Base-by-base conservation (phyloP, 805 yeast species). In the Candida quercuum region DNA sequence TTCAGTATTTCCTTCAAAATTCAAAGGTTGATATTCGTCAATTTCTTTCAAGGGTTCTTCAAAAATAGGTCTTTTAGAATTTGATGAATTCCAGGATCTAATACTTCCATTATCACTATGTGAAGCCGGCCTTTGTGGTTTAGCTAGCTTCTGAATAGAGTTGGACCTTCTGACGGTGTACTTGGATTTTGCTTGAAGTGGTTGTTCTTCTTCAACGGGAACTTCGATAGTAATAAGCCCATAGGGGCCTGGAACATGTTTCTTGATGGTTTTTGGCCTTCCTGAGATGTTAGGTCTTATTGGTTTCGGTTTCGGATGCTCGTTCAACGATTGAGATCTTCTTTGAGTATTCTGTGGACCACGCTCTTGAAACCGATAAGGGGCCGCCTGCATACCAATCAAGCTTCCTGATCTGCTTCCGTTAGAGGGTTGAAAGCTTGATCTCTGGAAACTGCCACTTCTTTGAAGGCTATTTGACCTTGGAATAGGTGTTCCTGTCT, bases 141-240 rank as follows among this genome's bases (percentile, higher is more conserved):
- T 35, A 2, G 22, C 10, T 2, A 27, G 19, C 32, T 24, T 36
- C 3, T 41, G 28, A 12, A 38, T 21, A 2, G 43, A 40, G 18
- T 14, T 16, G 5, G 40, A 35, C 33, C 32, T 35, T 30, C 28
- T 32, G 17, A 35, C 21, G 5, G 31, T n/a, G 11, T 8, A 19
- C 22, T n/a, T 14, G 6, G 33, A 9, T 13, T 4, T 31, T 6
- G 25, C n/a, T 15, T 27, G 45, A 28, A 49, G 46, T 14, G 45
- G 52, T 8, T 42, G 43, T 16, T 42, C 48, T 29, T 51, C 56
- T 17, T 54, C 57, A 11, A 69, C 71, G 0, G 87, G 85, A 4
- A 83, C 88, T 47, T 83, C 89, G 5, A 83, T 65, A 9, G 81
- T 68, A 35, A 79, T 72, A 38, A 83, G 66, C 12, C 93, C 93